Conservation (phyloP, 2,329 filamentous ascomycete genomes). For the Neofusicoccum kwambonambiense region DNA sequence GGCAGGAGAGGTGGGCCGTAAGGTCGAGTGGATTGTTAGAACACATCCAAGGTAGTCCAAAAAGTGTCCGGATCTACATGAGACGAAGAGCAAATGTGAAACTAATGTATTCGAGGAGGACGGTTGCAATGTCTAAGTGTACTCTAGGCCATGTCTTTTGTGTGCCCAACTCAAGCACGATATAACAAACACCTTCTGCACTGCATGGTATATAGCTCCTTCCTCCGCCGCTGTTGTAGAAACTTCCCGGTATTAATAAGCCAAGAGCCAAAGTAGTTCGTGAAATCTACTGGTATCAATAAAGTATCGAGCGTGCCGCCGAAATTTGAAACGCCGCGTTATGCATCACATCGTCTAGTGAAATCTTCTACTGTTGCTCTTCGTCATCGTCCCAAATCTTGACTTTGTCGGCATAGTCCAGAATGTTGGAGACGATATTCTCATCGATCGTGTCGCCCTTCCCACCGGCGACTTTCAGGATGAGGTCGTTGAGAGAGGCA, state of each 20-base stretch:
- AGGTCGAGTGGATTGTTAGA: background rate
- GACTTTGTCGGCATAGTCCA: constrained; percentile 77
- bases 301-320: background rate
- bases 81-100: too few species aligned
- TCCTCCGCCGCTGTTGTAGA: background rate
- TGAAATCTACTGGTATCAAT: constrained; percentile 9
- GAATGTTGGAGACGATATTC: constrained; percentile 76
- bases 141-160: too few species aligned
- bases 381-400: constrained; percentile 66
- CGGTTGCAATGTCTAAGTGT: too few species aligned
- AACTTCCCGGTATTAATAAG: too few species aligned
- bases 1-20: background rate
- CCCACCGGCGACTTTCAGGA: constrained; percentile 82
- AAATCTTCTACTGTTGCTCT: background rate
- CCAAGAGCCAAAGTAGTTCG: background rate
- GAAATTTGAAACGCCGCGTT: background rate
- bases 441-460: constrained; percentile 77
- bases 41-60: background rate
- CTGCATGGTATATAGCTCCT: background rate
- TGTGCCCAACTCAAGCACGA: too few species aligned
- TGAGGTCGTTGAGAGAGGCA: constrained; percentile 84
- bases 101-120: too few species aligned
- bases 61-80: too few species aligned
- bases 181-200: background rate
- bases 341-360: constrained; percentile 4